Conservation (phyloP, 805 yeast species). For the Kazachstania psychrophila region DNA sequence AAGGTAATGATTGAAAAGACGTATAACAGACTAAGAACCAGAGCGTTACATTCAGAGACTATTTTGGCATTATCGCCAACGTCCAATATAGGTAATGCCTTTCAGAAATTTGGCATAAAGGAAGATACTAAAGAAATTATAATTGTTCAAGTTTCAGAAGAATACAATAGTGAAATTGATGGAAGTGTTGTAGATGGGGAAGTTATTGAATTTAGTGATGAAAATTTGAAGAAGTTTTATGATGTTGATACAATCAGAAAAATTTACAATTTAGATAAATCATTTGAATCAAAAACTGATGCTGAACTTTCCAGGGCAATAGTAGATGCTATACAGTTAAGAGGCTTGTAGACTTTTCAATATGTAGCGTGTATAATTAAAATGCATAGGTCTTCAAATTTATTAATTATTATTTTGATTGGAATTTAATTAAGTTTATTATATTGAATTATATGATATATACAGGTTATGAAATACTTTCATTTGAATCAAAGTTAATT, state of each 20-base stretch:
- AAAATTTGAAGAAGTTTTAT: conserved; percentile 21
- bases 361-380: no score
- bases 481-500: no score
- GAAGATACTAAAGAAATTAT: conserved; percentile 38
- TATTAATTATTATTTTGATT: no score
- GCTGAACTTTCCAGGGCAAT: conserved; percentile 34
- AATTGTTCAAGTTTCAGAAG: conserved; percentile 9
- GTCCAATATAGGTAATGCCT: conserved; percentile 58
- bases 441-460: no score
- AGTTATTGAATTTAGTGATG: conserved; percentile 29
- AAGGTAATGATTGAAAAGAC: conserved; percentile 47
- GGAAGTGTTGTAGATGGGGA: conserved; percentile 28
- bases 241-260: conserved; percentile 32
- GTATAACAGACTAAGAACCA: conserved; percentile 46
- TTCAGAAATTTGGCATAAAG: conserved; percentile 61
- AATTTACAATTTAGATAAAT: conserved; percentile 24
- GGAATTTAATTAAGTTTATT: no score
- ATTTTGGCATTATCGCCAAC: conserved; percentile 61
- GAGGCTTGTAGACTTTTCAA: conserved; percentile 35
- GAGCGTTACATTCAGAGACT: conserved; percentile 61
- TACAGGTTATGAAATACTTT: no score
- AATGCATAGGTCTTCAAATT: no score
- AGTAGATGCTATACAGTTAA: conserved; percentile 39
- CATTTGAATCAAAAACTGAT: conserved; percentile 14
- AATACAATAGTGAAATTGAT: conserved; percentile 6